These are phyloP conservation scores for Xylariaceae sp. DNA, from an alignment of 2,329 filamentous ascomycete species.

Conservation along the genomic window DNA sequence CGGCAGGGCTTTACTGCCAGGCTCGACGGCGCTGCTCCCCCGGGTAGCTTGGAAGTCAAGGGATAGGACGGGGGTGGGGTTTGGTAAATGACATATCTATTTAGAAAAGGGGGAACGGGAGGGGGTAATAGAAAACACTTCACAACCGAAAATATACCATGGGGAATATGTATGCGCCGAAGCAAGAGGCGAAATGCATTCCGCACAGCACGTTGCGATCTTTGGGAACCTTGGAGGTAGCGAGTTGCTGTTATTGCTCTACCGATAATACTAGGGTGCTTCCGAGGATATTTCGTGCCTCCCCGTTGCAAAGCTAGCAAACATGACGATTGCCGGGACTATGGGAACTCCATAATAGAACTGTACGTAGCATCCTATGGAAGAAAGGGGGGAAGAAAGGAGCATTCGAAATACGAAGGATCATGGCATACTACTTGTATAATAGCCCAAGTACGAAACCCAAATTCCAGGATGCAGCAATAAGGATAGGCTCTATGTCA, in stretches of 20 bases:
- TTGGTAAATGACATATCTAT: too few species aligned
- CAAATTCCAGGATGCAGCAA: too few species aligned
- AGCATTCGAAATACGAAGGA: too few species aligned
- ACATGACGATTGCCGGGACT: conserved; percentile 51
- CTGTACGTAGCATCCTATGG: too few species aligned
- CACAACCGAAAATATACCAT: conserved; percentile 57
- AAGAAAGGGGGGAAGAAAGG: too few species aligned
- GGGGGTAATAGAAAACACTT: conserved; percentile 26
- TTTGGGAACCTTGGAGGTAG: conserved; percentile 52
- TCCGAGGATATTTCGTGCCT: conserved; percentile 55
- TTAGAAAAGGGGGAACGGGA: neutral
- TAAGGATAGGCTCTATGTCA: neutral
- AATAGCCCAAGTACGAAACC: too few species aligned
- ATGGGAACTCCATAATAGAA: too few species aligned
- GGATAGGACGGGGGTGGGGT: too few species aligned
- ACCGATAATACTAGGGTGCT: conserved; percentile 52
- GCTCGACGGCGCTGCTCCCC: conserved; percentile 54
- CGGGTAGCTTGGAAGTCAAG: conserved; percentile 59
- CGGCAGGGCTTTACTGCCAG: conserved; percentile 58
- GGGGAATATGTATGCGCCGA: conserved; percentile 56
- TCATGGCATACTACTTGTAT: too few species aligned
- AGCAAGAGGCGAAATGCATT: conserved; percentile 39
- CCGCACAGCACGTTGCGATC: conserved; percentile 45
- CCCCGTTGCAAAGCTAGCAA: conserved; percentile 63
- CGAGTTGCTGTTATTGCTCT: conserved; percentile 49